Conservation (phyloP, 768 basidiomycete genomes). For the Tephrocybe sp. region DNA sequence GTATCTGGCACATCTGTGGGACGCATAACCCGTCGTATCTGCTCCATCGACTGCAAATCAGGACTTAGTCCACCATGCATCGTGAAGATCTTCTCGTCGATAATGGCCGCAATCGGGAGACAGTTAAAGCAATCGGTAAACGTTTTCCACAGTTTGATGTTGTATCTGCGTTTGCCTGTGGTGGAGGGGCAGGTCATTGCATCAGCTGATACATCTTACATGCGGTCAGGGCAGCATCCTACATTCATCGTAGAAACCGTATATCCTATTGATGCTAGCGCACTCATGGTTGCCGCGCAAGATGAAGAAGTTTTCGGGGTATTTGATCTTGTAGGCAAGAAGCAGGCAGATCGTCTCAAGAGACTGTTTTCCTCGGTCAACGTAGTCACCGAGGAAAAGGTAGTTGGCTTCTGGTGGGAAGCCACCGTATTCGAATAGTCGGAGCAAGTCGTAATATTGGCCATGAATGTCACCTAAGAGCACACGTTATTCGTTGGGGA, state of each 20-base stretch:
- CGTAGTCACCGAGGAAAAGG: constrained; percentile 99
- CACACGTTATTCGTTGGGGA: constrained; percentile 14
- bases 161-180: constrained; percentile 99
- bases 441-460: constrained; percentile 98
- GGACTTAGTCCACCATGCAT: constrained; percentile 99
- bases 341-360: constrained; percentile 99
- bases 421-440: constrained; percentile 98
- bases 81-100: constrained; percentile 99
- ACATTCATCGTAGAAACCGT: constrained; percentile 99
- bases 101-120: constrained; percentile 97
- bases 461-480: constrained; percentile 93
- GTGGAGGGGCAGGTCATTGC: constrained; percentile 4
- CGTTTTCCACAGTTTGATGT: constrained; percentile 99
- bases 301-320: constrained; percentile 99
- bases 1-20: constrained; percentile 99
- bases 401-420: constrained; percentile 99
- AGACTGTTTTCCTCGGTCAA: constrained; percentile 98
- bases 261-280: constrained; percentile 99
- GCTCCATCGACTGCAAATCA: constrained; percentile 98
- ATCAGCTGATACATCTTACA: constrained; percentile 12
- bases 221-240: constrained; percentile 33
- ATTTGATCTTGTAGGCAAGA: constrained; percentile 99
- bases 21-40: constrained; percentile 98
- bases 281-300: constrained; percentile 99
- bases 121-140: constrained; percentile 99